Evolutionary conservation across 1,284 basidiomycete species (phyloP).

Genomic region (Ustilago curta): DNA sequence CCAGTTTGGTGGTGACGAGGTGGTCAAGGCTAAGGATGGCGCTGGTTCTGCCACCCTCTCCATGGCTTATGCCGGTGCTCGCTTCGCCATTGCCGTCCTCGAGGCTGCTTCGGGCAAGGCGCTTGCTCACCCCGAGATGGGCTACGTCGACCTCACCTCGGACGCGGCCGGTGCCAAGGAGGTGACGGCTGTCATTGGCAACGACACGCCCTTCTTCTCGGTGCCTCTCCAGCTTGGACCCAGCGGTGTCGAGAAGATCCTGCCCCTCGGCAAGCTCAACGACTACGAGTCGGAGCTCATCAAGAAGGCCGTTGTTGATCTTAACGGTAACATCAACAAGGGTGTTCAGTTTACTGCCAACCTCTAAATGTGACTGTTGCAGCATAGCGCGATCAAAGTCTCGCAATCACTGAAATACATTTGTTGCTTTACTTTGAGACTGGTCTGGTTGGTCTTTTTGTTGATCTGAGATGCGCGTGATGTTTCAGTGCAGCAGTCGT

Average conservation of each 20-base stretch:
- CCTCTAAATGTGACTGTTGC: constrained; percentile 21
- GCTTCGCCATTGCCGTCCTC: constrained; percentile 63
- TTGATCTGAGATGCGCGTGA: too few relatives aligned
- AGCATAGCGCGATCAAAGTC: background rate
- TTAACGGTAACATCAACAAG: constrained; percentile 74
- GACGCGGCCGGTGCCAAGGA: constrained; percentile 63
- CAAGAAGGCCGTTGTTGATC: constrained; percentile 72
- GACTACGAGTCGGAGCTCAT: constrained; percentile 72
- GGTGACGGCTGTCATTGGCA: constrained; percentile 57
- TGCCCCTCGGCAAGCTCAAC: constrained; percentile 72
- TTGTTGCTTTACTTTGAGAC: too few relatives aligned
- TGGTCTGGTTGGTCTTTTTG: too few relatives aligned
- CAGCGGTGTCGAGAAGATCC: constrained; percentile 73
- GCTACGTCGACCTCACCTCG: constrained; percentile 64
- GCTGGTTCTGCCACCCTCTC: constrained; percentile 89
- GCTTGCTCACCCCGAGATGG: constrained; percentile 58
- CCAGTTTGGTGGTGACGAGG: constrained; percentile 92
- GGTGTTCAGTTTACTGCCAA: constrained; percentile 61
- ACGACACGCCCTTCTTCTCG: constrained; percentile 64
- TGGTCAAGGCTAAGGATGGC: constrained; percentile 89
- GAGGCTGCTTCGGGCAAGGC: constrained; percentile 63
- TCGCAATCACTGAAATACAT: constrained; percentile 1
- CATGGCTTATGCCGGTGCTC: constrained; percentile 81
- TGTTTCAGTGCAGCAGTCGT: too few relatives aligned
- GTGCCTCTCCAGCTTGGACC: constrained; percentile 66